phyloP scores from a whole-genome alignment of 192 early-diverging fungal genomes.

The Gryganskiella cystojenkinii region DNA sequence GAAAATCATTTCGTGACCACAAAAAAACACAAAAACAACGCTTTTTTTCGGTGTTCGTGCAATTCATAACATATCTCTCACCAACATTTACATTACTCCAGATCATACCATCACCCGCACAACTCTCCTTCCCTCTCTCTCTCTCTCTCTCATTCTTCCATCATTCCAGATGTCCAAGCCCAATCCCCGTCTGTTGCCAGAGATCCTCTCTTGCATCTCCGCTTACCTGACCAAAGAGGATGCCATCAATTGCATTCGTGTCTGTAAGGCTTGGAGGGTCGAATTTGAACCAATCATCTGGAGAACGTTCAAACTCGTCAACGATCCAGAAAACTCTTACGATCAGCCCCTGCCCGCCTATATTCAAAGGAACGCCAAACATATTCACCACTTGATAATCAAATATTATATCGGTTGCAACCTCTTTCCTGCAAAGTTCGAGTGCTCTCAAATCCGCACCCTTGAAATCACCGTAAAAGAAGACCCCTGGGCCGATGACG shows the following conservation, averaged over 20 bases:
- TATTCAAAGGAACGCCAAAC: conserved; percentile 15
- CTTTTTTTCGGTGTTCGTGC: no score
- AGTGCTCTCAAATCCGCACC: conserved; percentile 11
- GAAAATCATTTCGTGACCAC: no score
- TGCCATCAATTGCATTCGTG: conserved; percentile 13
- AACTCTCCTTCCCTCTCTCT: no score
- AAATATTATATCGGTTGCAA: neutral
- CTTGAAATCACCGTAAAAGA: neutral
- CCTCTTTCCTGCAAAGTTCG: neutral
- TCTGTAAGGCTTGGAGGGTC: conserved; percentile 29
- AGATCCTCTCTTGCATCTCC: conserved; percentile 27
- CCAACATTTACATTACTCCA: no score
- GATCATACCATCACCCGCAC: no score
- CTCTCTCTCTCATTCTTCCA: no score
- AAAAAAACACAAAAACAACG: no score
- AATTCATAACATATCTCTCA: no score
- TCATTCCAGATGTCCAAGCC: no score
- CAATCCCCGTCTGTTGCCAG: conserved; percentile 21
- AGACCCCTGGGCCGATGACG: neutral
- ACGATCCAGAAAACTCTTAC: neutral
- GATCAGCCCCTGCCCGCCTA: neutral
- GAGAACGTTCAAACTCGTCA: conserved; percentile 24
- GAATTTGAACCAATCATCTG: conserved; percentile 29
- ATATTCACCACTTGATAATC: conserved; percentile 9
- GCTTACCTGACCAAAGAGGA: neutral